phyloP scores from a whole-genome alignment of 148 eudicot genomes.

The Polygonum maritimum region DNA sequence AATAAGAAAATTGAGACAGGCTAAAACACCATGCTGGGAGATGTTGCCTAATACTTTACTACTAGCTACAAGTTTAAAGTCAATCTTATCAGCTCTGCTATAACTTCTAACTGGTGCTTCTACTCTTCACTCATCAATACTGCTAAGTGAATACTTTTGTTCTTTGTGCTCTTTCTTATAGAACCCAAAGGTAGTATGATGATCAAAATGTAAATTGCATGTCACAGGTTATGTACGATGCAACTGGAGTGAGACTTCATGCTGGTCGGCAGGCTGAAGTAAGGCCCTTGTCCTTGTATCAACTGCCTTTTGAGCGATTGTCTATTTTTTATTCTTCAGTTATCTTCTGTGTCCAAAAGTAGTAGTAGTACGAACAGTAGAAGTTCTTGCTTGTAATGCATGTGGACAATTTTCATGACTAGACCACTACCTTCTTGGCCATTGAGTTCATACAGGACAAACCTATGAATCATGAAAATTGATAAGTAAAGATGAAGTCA shows the following conservation, averaged over 20 bases:
- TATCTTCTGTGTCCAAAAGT: background rate
- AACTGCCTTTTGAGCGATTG: slow-evolving; percentile 1
- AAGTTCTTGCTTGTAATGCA: background rate
- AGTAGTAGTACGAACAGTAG: background rate
- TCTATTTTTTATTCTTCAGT: background rate
- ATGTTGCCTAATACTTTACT: background rate
- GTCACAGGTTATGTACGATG: slow-evolving; percentile 80
- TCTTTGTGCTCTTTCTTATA: background rate
- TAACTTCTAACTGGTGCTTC: no score
- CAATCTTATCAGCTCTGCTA: background rate
- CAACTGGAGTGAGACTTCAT: slow-evolving; percentile 78
- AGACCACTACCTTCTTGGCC: background rate
- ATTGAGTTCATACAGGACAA: background rate
- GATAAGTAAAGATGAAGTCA: no score
- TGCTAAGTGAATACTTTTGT: background rate
- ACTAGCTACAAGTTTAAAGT: background rate
- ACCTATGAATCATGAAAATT: no score
- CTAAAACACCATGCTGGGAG: background rate
- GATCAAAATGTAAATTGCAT: background rate
- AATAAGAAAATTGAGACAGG: no score
- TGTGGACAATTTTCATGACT: background rate
- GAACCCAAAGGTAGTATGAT: background rate
- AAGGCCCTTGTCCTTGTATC: slow-evolving; percentile 19
- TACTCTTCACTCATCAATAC: background rate
- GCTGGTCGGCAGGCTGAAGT: slow-evolving; percentile 95